A percentile compares a stretch with the other conserved stretches of the same genome.
Conservation (phyloP, 2,329 filamentous ascomycete genomes). For the Atkinsonella hypoxylon region DNA sequence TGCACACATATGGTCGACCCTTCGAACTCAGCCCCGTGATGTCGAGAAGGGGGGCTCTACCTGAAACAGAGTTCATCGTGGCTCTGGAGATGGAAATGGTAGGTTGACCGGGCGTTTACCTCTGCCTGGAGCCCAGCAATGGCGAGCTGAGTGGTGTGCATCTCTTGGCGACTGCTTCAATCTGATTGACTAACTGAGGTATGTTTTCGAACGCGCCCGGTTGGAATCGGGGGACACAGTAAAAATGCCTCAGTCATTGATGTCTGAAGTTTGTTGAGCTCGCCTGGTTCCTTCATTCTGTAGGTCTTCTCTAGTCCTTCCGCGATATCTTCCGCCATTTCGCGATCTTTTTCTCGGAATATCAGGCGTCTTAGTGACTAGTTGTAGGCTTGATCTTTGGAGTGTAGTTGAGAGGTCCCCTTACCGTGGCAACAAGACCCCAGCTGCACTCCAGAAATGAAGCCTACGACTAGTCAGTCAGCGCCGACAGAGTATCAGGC, state of each 20-base stretch:
- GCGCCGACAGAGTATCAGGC: constrained; percentile 33
- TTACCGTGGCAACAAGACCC: too few relatives aligned
- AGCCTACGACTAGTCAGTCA: too few relatives aligned
- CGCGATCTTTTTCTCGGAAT: too few relatives aligned
- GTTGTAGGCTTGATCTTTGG: too few relatives aligned
- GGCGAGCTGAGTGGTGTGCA: constrained; percentile 52
- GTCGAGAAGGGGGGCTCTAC: constrained; percentile 45
- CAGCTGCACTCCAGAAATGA: too few relatives aligned
- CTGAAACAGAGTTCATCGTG: constrained; percentile 40
- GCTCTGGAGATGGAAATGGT: constrained; percentile 55
- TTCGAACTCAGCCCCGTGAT: constrained; percentile 38
- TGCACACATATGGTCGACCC: constrained; percentile 35
- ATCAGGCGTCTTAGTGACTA: too few relatives aligned
- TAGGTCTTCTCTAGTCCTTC: too few relatives aligned
- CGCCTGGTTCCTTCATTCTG: too few relatives aligned
- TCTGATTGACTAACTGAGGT: constrained; percentile 44
- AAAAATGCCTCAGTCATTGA: constrained; percentile 13
- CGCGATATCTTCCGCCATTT: too few relatives aligned
- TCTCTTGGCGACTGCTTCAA: constrained; percentile 45
- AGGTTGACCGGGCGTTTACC: constrained; percentile 38
- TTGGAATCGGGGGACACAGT: constrained; percentile 45
- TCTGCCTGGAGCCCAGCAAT: constrained; percentile 50
- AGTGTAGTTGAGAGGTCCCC: too few relatives aligned
- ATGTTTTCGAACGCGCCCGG: constrained; percentile 52
- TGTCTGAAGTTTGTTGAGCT: constrained; percentile 14